These are phyloP conservation scores for Anethum foeniculum DNA, from an alignment of 140 eudicot species.

Conservation along the genomic window DNA sequence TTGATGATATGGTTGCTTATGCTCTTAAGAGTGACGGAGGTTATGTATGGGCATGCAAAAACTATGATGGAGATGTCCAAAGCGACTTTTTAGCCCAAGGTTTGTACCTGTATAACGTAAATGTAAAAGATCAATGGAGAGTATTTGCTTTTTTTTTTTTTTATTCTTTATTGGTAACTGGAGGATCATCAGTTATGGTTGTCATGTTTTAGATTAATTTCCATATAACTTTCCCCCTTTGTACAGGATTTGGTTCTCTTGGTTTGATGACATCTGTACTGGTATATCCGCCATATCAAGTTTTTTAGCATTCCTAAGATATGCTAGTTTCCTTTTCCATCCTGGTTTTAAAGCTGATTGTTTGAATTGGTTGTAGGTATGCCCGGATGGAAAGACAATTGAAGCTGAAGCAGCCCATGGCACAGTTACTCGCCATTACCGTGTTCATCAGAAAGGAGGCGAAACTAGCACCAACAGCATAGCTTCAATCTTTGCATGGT, in stretches of 20 bases:
- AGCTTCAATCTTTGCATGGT: slow-evolving; percentile 65
- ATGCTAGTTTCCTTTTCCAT: not conserved
- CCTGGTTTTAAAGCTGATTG: not conserved
- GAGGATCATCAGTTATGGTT: not conserved
- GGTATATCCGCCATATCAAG: slow-evolving; percentile 31
- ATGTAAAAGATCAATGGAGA: not conserved
- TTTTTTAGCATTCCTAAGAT: not conserved
- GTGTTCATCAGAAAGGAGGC: slow-evolving; percentile 67
- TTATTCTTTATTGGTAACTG: not conserved
- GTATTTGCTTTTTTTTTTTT: not conserved
- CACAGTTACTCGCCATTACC: slow-evolving; percentile 57
- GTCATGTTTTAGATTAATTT: not conserved
- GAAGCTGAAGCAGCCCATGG: slow-evolving; percentile 75
- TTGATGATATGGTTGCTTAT: slow-evolving; percentile 99
- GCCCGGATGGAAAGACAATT: slow-evolving; percentile 66
- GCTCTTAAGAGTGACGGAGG: slow-evolving; percentile 98
- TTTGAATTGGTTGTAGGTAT: slow-evolving; percentile 28
- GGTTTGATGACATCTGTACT: slow-evolving; percentile 98
- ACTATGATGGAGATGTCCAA: slow-evolving; percentile 98
- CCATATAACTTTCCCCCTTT: not conserved
- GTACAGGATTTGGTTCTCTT: slow-evolving; percentile 90
- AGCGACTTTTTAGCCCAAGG: slow-evolving; percentile 98
- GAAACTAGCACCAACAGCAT: slow-evolving; percentile 67
- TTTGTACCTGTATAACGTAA: slow-evolving; percentile 1
- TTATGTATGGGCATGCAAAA: slow-evolving; percentile 99